Percentiles rank a stretch among this genome's conserved stretches.
phyloP scores from a whole-genome alignment of 495 filamentous ascomycete species.

The Penicillium pancosmium region DNA sequence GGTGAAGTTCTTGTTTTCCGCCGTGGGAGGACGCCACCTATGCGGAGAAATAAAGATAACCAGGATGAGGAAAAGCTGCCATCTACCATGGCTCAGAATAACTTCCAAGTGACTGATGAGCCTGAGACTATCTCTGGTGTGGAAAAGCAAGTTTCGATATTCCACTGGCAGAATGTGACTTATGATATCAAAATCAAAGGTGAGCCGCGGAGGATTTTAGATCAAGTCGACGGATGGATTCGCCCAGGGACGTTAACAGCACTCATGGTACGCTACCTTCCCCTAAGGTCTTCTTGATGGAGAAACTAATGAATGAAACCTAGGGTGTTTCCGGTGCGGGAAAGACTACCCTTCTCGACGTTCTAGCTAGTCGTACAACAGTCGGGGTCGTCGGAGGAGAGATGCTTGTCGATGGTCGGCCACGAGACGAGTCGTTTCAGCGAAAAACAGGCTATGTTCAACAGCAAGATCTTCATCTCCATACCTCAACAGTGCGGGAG shows the following conservation, averaged over 20 bases:
- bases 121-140: not conserved
- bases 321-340: not conserved
- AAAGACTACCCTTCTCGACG: conserved; percentile 3
- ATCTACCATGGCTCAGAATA: not conserved
- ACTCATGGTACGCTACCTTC: not conserved
- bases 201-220: not conserved
- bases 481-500: conserved; percentile 6
- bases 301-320: not conserved
- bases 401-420: not conserved
- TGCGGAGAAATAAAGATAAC: not conserved
- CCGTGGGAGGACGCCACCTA: not conserved
- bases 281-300: not conserved
- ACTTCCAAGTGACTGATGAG: not conserved
- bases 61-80: not conserved
- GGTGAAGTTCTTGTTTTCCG: not conserved
- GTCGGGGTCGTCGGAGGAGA: not conserved
- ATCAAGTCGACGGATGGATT: conserved; percentile 1
- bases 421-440: not conserved
- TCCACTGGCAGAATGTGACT: not conserved
- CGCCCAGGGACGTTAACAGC: not conserved
- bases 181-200: conserved; percentile 3
- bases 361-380: conserved; percentile 1
- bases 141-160: conserved; percentile 1
- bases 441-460: conserved; percentile 5
- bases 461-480: not conserved